Evolutionary conservation across 176 grass and related monocot genomes (phyloP), one percentile per base, ranked within the genome.

Genomic region (Elymus sibiricus): DNA sequence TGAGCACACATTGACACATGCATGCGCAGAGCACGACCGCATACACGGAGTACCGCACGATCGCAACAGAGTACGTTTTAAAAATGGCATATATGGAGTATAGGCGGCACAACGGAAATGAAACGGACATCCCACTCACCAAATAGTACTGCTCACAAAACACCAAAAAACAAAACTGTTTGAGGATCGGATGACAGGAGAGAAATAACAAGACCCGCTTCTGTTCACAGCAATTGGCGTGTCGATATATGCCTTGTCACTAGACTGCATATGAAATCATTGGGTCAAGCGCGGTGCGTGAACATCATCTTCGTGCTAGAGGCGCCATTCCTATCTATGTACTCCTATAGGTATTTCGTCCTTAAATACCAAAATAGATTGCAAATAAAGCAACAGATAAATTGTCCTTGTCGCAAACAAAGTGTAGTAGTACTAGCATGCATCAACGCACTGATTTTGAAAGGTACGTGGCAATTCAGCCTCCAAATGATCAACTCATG

Each of bases 121-220:
- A 19, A 17, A 53, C 2, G 2, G 15, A 16, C 81, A 55, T 19
- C 65, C 65, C 87, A 84, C 56, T 89, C 65, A 64, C 66, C 81
- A 24, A 17, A 19, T 24, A 67, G n/a, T 17, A 22, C 19, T 68
- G 39, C 60, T 24, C 4, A 7, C 63, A 82, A 58, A 28, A 7
- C 65, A 27, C 61, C 44, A 15, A 63, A 25, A 27, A 3, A 3
- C 16, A 47, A 11, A 16, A 21, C 25, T 34, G 46, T 21, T 83
- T 28, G 9, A 70, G 5, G 80, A 78, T 78, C 44, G 29, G 15
- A 78, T 47, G 51, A 71, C 64, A 60, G 38, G 38, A 9, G 72
- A 34, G 35, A 78, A 60, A 62, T 78, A n/a, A 53, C 49, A 53
- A 53, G 19, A 11, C 39, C 14, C n/a, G 11, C 5, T 53, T 7